Conservation (phyloP, 2,329 filamentous ascomycete genomes). For the Penicillium brevicompactum region DNA sequence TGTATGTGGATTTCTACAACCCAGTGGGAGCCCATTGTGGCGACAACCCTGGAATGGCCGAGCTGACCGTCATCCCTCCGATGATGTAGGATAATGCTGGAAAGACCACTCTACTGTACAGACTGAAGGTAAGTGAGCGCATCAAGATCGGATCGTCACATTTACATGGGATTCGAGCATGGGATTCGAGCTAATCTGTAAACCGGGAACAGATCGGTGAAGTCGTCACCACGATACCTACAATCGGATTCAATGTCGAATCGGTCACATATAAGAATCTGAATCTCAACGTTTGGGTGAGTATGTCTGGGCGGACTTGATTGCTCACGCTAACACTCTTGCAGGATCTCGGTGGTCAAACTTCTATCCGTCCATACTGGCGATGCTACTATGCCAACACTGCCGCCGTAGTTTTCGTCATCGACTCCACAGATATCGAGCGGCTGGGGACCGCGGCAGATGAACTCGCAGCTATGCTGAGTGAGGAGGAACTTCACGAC, state of each 20-base stretch:
- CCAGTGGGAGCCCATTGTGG: too few species aligned
- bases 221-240: slow-evolving; percentile 98
- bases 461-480: slow-evolving; percentile 91
- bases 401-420: slow-evolving; percentile 96
- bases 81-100: slow-evolving; percentile 84
- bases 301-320: slow-evolving; percentile 32
- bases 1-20: slow-evolving; percentile 57
- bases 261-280: slow-evolving; percentile 98
- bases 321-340: slow-evolving; percentile 6
- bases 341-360: slow-evolving; percentile 92
- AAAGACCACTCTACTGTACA: slow-evolving; percentile 95
- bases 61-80: slow-evolving; percentile 12
- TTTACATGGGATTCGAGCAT: background rate
- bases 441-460: slow-evolving; percentile 89
- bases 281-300: slow-evolving; percentile 97
- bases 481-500: slow-evolving; percentile 94
- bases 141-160: too few species aligned
- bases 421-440: slow-evolving; percentile 97
- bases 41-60: background rate
- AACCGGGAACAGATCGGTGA: slow-evolving; percentile 75
- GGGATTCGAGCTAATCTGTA: background rate
- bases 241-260: slow-evolving; percentile 99
- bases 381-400: slow-evolving; percentile 99
- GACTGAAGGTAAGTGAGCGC: slow-evolving; percentile 73
- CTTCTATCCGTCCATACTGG: slow-evolving; percentile 98